Percentiles rank a stretch among this genome's conserved stretches.
phyloP scores from a whole-genome alignment of 208 protist species.

The Tritrichomonas musculus region DNA sequence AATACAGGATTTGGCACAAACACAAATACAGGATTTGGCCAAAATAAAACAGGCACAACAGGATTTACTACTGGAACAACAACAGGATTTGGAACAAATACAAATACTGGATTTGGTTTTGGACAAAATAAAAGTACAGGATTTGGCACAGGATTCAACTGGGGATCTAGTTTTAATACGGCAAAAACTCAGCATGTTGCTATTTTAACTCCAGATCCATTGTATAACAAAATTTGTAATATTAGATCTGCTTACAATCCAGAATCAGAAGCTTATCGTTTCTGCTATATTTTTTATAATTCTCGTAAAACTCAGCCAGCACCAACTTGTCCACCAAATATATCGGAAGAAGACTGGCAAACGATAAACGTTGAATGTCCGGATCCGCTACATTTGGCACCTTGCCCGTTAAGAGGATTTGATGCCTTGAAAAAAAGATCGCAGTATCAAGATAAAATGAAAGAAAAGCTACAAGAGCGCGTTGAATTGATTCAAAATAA shows the following conservation, averaged over 20 bases:
- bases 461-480: neutral
- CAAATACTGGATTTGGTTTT: no score
- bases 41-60: no score
- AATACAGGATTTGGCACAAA: no score
- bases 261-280: neutral
- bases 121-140: no score
- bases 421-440: neutral
- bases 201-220: neutral
- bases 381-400: neutral
- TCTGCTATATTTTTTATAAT: slow-evolving; percentile 18
- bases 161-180: no score
- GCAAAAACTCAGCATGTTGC: neutral
- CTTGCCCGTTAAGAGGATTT: neutral
- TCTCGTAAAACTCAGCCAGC: neutral
- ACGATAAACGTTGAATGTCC: neutral
- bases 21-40: no score
- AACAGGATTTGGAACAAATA: no score
- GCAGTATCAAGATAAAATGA: neutral
- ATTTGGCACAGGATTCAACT: no score
- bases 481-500: neutral
- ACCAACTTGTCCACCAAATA: neutral
- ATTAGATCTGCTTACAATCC: slow-evolving; percentile 6
- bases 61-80: no score
- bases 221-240: neutral
- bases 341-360: neutral